Percentiles rank a stretch among this genome's conserved stretches.
phyloP scores from a whole-genome alignment of 2,329 filamentous ascomycete species.

The Fulvia fulva region DNA sequence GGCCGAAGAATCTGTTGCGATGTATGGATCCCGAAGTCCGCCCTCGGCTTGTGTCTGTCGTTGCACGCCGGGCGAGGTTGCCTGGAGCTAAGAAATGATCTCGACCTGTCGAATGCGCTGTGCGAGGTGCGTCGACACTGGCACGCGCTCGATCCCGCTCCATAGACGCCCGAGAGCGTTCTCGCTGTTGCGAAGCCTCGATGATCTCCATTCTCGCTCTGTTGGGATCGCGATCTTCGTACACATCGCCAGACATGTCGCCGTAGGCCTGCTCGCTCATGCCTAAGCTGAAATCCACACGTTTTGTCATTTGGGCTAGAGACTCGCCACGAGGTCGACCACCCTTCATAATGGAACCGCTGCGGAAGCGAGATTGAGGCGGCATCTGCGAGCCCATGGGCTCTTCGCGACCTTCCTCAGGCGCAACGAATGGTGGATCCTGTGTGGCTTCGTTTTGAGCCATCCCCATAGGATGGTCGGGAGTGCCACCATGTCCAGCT shows the following conservation, averaged over 20 bases:
- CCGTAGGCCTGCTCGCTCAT: constrained; percentile 55
- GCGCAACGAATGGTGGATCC: constrained; percentile 43
- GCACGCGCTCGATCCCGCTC: constrained; percentile 19
- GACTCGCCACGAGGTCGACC: constrained; percentile 54
- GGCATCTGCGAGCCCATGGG: constrained; percentile 13
- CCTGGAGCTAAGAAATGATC: constrained; percentile 21
- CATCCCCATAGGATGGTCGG: constrained; percentile 44
- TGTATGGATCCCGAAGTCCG: constrained; percentile 42
- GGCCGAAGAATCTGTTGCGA: constrained; percentile 60
- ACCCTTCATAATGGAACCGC: constrained; percentile 50
- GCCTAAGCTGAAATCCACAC: constrained; percentile 68
- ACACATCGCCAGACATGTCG: constrained; percentile 62
- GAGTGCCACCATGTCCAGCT: constrained; percentile 40
- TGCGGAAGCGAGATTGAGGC: constrained; percentile 33
- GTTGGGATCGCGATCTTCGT: constrained; percentile 51
- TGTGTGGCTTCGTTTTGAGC: constrained; percentile 28
- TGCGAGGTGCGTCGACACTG: constrained; percentile 27
- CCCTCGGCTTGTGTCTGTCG: constrained; percentile 23
- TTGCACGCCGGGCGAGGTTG: constrained; percentile 29
- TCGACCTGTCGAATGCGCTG: constrained; percentile 26
- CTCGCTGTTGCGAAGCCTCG: constrained; percentile 34
- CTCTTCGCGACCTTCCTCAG: constrained; percentile 23
- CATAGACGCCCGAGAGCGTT: constrained; percentile 24
- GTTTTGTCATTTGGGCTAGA: constrained; percentile 54
- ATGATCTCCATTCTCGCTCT: constrained; percentile 41